Evolutionary conservation across 257 asterid species (phyloP).

Genomic region (Ophiorrhiza pumila): DNA sequence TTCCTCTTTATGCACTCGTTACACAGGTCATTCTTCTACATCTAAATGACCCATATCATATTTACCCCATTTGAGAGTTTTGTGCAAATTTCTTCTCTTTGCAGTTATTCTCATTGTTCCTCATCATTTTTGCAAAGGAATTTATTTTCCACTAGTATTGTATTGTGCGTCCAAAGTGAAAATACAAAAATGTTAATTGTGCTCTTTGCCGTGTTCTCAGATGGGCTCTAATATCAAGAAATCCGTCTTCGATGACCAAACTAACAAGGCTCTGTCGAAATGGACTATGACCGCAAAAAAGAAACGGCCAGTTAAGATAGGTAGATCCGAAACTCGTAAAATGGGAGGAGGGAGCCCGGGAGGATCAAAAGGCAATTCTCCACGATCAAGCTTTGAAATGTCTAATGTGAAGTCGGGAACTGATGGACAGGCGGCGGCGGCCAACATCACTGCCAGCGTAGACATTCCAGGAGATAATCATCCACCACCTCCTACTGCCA

Average conservation of each 20-base stretch:
- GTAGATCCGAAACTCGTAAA: constrained; percentile 21
- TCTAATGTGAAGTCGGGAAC: not conserved
- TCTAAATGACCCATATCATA: not conserved
- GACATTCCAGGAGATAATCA: constrained; percentile 33
- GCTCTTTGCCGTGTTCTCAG: constrained; percentile 23
- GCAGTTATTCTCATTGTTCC: no score
- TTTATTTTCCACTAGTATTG: no score
- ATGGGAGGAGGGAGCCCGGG: constrained; percentile 47
- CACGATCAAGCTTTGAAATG: constrained; percentile 16
- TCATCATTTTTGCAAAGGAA: no score
- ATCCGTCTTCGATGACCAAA: constrained; percentile 88
- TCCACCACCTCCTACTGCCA: not conserved
- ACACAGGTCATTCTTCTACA: constrained; percentile 59
- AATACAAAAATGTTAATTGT: no score
- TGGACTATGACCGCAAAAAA: constrained; percentile 81
- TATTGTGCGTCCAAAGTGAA: no score
- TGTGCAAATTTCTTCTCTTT: not conserved
- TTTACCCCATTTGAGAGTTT: not conserved
- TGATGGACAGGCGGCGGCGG: constrained; percentile 19
- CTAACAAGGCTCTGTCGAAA: constrained; percentile 76
- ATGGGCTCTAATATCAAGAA: constrained; percentile 96
- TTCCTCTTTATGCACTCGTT: constrained; percentile 91
- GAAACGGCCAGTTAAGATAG: constrained; percentile 21
- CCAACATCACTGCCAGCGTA: constrained; percentile 43
- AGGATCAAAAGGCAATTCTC: constrained; percentile 36